Base-by-base conservation (phyloP, 2,329 filamentous ascomycete species). In the Fusarium secorum region DNA sequence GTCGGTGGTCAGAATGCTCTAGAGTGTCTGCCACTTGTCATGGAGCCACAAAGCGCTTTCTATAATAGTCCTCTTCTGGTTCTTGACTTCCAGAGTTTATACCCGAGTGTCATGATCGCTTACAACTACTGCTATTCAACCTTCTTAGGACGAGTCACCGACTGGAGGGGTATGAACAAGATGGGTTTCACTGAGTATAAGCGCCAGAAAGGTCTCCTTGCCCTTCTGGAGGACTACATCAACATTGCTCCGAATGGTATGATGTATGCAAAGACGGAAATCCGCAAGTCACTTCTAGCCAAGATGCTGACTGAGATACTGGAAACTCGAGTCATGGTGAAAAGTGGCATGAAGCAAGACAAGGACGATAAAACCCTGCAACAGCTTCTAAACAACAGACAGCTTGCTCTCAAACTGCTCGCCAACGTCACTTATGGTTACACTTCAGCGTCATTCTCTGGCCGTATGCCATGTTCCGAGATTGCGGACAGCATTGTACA, bases 41-140 rank as follows among this genome's bases (percentile, higher is more conserved):
- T 99, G 95, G 96, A 99, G 77, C 96, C 96, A 1, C 94, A 96
- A 75, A 98, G 95, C 72, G 93, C 91, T 11, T 97, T 99, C 78
- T 99, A 99, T 81, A 94, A 85, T 61, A 96, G 93, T 68, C 96
- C 96, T 0, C 79, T 99, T 1, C 79, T 99, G 7, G 96, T 99
- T 0, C 85, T 99, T 11, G 96, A 99, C 80, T 99, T 99, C 70
- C 95, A 98, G 77, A 97, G 94, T 65, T 83, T 99, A 51, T 99
- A 99, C 73, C 96, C 96, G 0, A 98, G 95, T 80, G 91, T 98
- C 66, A 98, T 99, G 94, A 98, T 99, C 77, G 96, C 96, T 0
- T 98, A 99, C 83, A 99, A 99, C 77, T 96, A 98, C 78, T 99
- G 96, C 82, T 99, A 99, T 78, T 98, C 96, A 0, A 99, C 96